Conservation (phyloP, 306 rosid genomes). For the Cicer arietinum region DNA sequence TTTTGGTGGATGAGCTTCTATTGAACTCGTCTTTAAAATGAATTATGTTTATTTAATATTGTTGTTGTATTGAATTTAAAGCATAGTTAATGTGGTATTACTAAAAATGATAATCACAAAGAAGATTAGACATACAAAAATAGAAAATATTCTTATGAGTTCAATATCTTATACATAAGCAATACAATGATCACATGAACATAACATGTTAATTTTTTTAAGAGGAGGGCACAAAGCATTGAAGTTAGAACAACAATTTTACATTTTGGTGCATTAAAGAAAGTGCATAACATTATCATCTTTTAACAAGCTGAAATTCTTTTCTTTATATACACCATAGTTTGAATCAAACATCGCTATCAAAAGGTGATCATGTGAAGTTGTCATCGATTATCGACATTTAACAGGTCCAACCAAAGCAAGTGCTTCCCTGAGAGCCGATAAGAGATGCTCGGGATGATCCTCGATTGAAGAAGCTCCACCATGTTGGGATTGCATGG, state of each 20-base stretch:
- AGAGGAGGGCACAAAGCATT: background rate
- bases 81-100: too few species aligned
- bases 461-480: constrained; percentile 60
- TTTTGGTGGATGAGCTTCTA: too few species aligned
- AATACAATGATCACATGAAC: too few species aligned
- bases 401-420: constrained; percentile 78
- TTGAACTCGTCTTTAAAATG: too few species aligned
- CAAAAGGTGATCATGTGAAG: background rate
- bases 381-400: constrained; percentile 42
- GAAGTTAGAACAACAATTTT: background rate
- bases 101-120: too few species aligned
- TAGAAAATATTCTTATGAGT: too few species aligned
- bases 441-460: constrained; percentile 68
- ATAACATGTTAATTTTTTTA: too few species aligned
- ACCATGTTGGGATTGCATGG: constrained; percentile 63
- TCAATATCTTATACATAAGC: too few species aligned
- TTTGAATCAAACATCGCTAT: constrained; percentile 6
- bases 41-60: too few species aligned
- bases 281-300: background rate
- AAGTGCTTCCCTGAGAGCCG: constrained; percentile 79
- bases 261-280: background rate
- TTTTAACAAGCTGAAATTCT: background rate
- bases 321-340: background rate
- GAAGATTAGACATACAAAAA: too few species aligned
- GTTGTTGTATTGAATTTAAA: too few species aligned